Base-by-base conservation (phyloP, 2,329 filamentous ascomycete species). In the Chrysoporthe austroafricana region DNA sequence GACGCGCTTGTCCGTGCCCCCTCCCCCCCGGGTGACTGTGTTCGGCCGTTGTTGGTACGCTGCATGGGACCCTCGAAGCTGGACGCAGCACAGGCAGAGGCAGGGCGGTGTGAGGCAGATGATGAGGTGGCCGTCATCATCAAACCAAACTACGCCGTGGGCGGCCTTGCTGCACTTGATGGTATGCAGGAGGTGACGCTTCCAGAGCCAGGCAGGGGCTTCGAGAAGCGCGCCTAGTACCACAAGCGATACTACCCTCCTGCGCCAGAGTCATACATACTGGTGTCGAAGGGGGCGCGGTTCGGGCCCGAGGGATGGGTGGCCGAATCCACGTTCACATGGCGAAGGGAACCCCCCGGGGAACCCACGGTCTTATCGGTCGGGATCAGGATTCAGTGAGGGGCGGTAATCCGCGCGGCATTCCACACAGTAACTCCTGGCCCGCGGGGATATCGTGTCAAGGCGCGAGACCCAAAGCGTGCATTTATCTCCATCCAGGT, bases 191-290 rank as follows among this genome's bases (percentile, higher is more conserved):
- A 52, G 7, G 21, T 9, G 26, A 52, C n/a, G 48, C 50, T 52
- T 52, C n/a, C 50, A 56, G 11, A 56, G 9, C 14, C 26, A 18
- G 9, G 2, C 52, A 32, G 26, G 52, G 26, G 52, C 52, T 57
- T 57, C 52, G 52, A 57, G 52, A 57, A 57, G 52, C 52, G 52
- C 52, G 52, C 52, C 32, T 57, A 34, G 32, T 57, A 36, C 52
- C 52, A 57, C 52, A 36, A 57, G 32, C 52, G 52, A 57, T 57
- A 57, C 52, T 5, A 57, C 52, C 52, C 52, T 56, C 52, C 16
- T 57, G 21, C 52, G 18, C 26, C 52, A 57, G 26, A 52, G 4
- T 13, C n/a, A 26, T 52, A 32, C 48, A 52, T 52, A 21, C 48
- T 52, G 9, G 7, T 52, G 48, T 52, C 21, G n/a, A 21, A 4